A percentile compares a stretch with the other conserved stretches of the same genome.
phyloP scores from a whole-genome alignment of 2,329 filamentous ascomycete genomes.

The Venturia aucupariae region DNA sequence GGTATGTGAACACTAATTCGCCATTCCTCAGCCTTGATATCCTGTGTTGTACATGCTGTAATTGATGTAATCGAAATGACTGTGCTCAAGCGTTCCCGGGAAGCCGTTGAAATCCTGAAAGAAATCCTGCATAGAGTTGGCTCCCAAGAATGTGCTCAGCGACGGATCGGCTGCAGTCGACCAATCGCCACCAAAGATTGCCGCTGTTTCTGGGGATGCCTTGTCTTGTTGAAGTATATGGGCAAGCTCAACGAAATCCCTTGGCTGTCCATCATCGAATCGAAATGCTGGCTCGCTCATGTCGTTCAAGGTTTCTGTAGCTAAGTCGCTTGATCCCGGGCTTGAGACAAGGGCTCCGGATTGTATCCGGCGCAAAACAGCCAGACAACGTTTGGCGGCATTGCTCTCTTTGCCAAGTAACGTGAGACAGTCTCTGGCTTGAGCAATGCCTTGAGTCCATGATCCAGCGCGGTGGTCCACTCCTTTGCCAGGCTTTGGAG shows the following conservation, averaged over 20 bases:
- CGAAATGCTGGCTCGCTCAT: background rate
- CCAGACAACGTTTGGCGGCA: slow-evolving; percentile 11
- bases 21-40: background rate
- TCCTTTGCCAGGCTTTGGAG: background rate
- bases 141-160: slow-evolving; percentile 4
- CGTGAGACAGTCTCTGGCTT: slow-evolving; percentile 9
- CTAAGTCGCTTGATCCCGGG: background rate
- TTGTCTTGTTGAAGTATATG: background rate
- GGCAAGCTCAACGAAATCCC: background rate
- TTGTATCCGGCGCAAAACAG: slow-evolving; percentile 11
- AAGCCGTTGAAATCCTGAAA: slow-evolving; percentile 8
- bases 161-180: background rate
- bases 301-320: background rate
- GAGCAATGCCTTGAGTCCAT: slow-evolving; percentile 6
- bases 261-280: background rate
- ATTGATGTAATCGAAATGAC: slow-evolving; percentile 9
- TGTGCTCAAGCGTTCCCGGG: background rate
- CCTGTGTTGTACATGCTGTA: slow-evolving; percentile 6
- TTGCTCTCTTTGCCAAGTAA: slow-evolving; percentile 3
- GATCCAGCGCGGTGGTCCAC: background rate
- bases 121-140: slow-evolving; percentile 2
- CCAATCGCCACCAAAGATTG: slow-evolving; percentile 1
- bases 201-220: slow-evolving; percentile 1
- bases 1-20: background rate
- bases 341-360: background rate